These are phyloP conservation scores for Heliamphora exappendiculata DNA, from an alignment of 148 eudicot genomes.

Conservation along the genomic window DNA sequence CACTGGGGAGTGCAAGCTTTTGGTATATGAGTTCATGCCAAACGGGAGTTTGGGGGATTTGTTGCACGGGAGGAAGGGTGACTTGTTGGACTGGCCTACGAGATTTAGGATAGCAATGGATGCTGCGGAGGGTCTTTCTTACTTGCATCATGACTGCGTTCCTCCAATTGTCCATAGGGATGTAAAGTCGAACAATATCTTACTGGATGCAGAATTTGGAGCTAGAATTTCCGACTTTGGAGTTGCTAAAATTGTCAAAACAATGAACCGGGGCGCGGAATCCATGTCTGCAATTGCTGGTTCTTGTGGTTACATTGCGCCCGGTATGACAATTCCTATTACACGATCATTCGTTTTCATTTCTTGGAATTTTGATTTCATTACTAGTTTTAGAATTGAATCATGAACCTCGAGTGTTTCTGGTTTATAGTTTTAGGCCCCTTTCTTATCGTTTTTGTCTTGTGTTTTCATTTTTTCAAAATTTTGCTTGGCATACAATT, in stretches of 20 bases:
- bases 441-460: too few species aligned
- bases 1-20: slow-evolving; percentile 27
- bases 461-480: too few species aligned
- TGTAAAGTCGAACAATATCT: slow-evolving; percentile 42
- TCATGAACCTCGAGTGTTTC: background rate
- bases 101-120: slow-evolving; percentile 35
- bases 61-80: slow-evolving; percentile 28
- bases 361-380: background rate
- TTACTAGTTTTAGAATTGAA: background rate
- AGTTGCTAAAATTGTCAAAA: slow-evolving; percentile 32
- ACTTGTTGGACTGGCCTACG: slow-evolving; percentile 38
- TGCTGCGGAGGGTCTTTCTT: slow-evolving; percentile 49
- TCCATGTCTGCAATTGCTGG: slow-evolving; percentile 52
- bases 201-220: slow-evolving; percentile 38
- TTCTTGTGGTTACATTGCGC: slow-evolving; percentile 54
- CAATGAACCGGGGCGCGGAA: slow-evolving; percentile 18
- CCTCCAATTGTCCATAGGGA: slow-evolving; percentile 52
- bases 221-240: slow-evolving; percentile 52
- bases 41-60: slow-evolving; percentile 49
- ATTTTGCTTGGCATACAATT: too few species aligned
- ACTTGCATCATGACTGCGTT: slow-evolving; percentile 51
- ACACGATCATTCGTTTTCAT: background rate
- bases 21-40: slow-evolving; percentile 47
- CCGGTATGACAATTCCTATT: slow-evolving; percentile 27
- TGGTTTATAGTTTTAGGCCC: too few species aligned